Evolutionary conservation across 192 early-diverging fungal genomes (phyloP).

Genomic region (Coemansia sp.): DNA sequence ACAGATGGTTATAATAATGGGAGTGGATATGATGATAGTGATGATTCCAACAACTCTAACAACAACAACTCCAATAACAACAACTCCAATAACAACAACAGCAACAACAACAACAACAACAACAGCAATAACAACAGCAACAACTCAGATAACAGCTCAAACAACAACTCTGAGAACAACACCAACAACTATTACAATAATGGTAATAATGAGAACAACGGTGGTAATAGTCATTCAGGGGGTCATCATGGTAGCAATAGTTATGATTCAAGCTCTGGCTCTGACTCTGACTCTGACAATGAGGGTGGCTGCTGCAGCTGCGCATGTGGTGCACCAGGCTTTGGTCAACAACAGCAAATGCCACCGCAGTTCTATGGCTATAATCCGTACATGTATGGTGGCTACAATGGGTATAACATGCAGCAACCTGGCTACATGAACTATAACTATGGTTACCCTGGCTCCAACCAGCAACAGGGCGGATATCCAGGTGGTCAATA

Average conservation of each 20-base stretch:
- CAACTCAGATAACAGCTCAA: background rate
- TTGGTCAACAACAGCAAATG: constrained; percentile 2
- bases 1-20: background rate
- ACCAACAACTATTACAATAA: background rate
- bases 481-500: background rate
- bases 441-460: background rate
- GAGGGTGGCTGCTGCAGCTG: constrained; percentile 8
- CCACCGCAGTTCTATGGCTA: background rate
- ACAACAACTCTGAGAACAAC: background rate
- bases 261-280: background rate
- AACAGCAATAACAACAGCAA: background rate
- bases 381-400: constrained; percentile 6
- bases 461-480: background rate
- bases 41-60: background rate
- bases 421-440: background rate
- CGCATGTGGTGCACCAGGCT: constrained; percentile 6
- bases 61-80: background rate
- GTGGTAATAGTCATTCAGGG: background rate
- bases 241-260: background rate
- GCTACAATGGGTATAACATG: background rate
- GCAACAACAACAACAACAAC: background rate
- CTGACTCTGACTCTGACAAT: background rate
- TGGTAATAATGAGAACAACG: background rate
- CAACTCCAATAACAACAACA: background rate
- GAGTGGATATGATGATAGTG: background rate